Evolutionary conservation across 225 moss, liverwort and hornwort species (phyloP).

Genomic region (Physcomitrium patens): DNA sequence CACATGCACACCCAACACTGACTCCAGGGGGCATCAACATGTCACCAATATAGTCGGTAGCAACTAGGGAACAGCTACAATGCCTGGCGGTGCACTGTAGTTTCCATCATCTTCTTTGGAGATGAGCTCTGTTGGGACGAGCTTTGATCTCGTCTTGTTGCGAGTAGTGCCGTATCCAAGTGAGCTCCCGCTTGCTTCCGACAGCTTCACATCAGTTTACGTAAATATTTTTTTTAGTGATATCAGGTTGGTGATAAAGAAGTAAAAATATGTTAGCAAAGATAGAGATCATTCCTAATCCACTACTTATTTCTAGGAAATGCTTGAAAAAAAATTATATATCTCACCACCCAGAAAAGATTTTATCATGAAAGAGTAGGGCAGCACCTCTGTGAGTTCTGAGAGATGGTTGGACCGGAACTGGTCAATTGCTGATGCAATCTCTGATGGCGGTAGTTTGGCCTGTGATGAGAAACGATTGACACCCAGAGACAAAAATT

Average conservation of each 20-base stretch:
- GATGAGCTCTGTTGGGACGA: conserved; percentile 28
- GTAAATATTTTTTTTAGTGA: not conserved
- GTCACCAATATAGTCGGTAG: not conserved
- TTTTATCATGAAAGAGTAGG: not conserved
- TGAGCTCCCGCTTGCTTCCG: conserved; percentile 84
- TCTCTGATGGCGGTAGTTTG: conserved; percentile 81
- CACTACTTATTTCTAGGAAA: not conserved
- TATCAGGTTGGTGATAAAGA: not conserved
- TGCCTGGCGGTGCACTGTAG: conserved; percentile 27
- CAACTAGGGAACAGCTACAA: conserved; percentile 46
- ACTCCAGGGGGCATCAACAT: not conserved
- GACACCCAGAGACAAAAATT: conserved; percentile 10
- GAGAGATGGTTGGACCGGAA: conserved; percentile 86
- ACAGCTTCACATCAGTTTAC: conserved; percentile 60
- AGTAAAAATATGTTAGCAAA: not conserved
- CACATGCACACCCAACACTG: not conserved
- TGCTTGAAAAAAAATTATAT: conserved; percentile 2
- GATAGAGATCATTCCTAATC: not conserved
- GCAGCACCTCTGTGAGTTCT: conserved; percentile 84
- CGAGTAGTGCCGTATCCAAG: conserved; percentile 90
- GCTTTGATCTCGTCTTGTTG: conserved; percentile 52
- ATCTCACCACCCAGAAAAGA: conserved; percentile 7
- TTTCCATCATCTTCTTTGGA: conserved; percentile 40
- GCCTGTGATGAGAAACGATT: conserved; percentile 54
- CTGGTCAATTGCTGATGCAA: conserved; percentile 87